Conservation (phyloP, 306 rosid species). For the Malus orientalis region DNA sequence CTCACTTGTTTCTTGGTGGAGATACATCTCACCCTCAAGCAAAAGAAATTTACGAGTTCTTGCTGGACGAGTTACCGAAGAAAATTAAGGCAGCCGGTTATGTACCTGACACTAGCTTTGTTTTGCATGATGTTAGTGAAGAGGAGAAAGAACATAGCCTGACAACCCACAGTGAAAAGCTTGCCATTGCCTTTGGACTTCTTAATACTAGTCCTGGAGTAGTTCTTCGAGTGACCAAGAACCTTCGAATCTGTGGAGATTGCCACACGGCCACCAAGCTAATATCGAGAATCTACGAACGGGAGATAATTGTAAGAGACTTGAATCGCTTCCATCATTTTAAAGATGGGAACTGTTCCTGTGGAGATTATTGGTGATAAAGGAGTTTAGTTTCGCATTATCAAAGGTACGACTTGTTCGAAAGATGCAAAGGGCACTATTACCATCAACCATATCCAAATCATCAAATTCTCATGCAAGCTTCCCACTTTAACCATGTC, state of each 20-base stretch:
- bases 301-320: constrained; percentile 22
- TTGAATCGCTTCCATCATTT: constrained; percentile 19
- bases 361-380: constrained; percentile 29
- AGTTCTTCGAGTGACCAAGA: constrained; percentile 19
- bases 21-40: constrained; percentile 19
- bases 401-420: not conserved
- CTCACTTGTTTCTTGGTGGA: constrained; percentile 25
- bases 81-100: constrained; percentile 19
- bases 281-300: constrained; percentile 8
- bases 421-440: not conserved
- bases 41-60: constrained; percentile 7
- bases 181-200: constrained; percentile 24
- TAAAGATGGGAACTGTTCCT: constrained; percentile 20
- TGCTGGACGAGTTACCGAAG: constrained; percentile 12
- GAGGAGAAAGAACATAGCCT: constrained; percentile 29
- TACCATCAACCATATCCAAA: not conserved
- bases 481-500: not conserved
- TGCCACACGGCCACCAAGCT: constrained; percentile 20
- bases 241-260: constrained; percentile 24
- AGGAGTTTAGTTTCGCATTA: not conserved
- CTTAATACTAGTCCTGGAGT: constrained; percentile 15
- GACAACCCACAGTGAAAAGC: constrained; percentile 21
- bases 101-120: constrained; percentile 18
- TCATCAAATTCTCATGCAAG: not conserved
- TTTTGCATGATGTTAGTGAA: constrained; percentile 24